Base-by-base conservation (phyloP, 495 filamentous ascomycete species). In the Xylaria palmicola region DNA sequence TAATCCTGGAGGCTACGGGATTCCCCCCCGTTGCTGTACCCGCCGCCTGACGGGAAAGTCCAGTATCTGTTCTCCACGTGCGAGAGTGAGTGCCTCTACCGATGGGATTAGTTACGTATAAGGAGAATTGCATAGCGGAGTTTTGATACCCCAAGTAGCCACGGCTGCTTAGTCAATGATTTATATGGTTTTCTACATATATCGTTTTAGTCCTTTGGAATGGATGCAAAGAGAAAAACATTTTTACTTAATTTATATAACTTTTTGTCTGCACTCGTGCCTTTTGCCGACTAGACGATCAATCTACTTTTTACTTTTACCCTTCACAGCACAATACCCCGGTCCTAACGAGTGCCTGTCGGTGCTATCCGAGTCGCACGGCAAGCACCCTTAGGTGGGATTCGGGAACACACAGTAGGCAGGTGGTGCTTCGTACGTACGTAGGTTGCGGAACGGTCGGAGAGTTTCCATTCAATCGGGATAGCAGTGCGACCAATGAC, bases 61-160 rank as follows among this genome's bases (percentile, higher is more conserved):
- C 3, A 37, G 55, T 48, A 7, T 58, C 20, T 5, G 43, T 27
- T 29, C 36, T 48, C 32, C 19, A 40, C 19, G 6, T 10, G 30
- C 12, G 43, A 49, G 44, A 20, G 43, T 32, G 10, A 20, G 24
- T 24, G 22, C n/a, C 44, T 43, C 45, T 30, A 30, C 1, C 32
- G 13, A 60, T 30, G 37, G 44, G 47, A 45, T 32, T 60, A 20
- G 51, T 22, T 20, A 36, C n/a, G n/a, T n/a, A 32, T 19, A 30
- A 6, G 30, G 19, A 54, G 7, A 19, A 43, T 26, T 54, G 50
- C 49, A 54, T 45, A 55, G 48, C 50, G 59, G 54, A 55, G 27
- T 47, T 55, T 43, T 54, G 59, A 61, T 61, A 61, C 59, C n/a
- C 59, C 59, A 30, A 54, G 50, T 48, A 55, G 37, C 43, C 7